Percentiles rank a stretch among this genome's conserved stretches.
These are phyloP conservation scores for Oxyria digyna DNA, from an alignment of 148 eudicot genomes.

Conservation along the genomic window DNA sequence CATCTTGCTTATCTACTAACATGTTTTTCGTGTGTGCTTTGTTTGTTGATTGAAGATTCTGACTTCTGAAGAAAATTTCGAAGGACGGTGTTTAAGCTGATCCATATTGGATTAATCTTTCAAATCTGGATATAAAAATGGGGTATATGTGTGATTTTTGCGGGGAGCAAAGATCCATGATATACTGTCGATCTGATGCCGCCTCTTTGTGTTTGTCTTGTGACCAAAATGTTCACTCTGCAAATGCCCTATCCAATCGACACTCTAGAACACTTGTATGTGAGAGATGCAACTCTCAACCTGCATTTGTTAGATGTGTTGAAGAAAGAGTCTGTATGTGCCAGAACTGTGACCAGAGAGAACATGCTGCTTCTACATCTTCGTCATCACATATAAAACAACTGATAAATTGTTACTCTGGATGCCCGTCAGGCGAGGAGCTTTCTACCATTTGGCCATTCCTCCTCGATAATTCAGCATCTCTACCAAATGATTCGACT, in stretches of 20 bases:
- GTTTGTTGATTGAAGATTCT: background rate
- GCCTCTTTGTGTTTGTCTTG: conserved; percentile 85
- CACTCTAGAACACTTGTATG: conserved; percentile 86
- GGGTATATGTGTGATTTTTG: conserved; percentile 82
- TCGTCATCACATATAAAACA: conserved; percentile 49
- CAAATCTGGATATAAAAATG: conserved; percentile 22
- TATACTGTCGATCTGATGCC: conserved; percentile 83
- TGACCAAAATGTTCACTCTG: no score
- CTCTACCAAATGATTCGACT: conserved; percentile 29
- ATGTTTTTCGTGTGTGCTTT: background rate
- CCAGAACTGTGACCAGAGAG: conserved; percentile 55
- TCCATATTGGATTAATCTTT: background rate
- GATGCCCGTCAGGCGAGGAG: conserved; percentile 80
- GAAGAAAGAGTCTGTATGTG: conserved; percentile 77
- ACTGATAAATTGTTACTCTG: conserved; percentile 55
- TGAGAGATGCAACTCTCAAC: conserved; percentile 66
- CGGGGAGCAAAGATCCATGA: conserved; percentile 65
- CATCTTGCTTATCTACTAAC: background rate
- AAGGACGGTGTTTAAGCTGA: background rate
- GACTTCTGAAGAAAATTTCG: background rate
- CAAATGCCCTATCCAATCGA: no score
- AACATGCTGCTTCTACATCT: conserved; percentile 36
- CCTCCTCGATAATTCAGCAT: conserved; percentile 25
- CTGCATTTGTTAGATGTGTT: conserved; percentile 60
- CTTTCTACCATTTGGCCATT: conserved; percentile 78